phyloP scores from a whole-genome alignment of 306 rosid genomes.

The Cucurbita moschata region DNA sequence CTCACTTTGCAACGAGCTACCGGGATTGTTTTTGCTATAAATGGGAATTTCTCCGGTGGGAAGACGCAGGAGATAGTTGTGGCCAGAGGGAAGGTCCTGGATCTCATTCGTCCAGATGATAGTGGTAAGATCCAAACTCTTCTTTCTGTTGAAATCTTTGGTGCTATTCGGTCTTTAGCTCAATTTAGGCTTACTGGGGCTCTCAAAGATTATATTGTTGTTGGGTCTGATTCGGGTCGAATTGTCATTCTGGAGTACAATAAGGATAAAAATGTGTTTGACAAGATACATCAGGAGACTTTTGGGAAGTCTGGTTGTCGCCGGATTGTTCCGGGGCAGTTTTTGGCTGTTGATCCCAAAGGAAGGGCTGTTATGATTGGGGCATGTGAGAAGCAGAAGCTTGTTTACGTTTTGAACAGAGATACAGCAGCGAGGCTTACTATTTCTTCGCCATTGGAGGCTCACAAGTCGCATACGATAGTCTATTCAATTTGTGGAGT shows the following conservation, averaged over 20 bases:
- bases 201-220: constrained; percentile 74
- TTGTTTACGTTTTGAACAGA: constrained; percentile 81
- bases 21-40: constrained; percentile 78
- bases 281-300: constrained; percentile 84
- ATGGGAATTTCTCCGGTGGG: constrained; percentile 95
- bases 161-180: constrained; percentile 68
- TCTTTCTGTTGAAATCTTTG: constrained; percentile 89
- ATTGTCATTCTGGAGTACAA: constrained; percentile 83
- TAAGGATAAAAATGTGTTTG: constrained; percentile 71
- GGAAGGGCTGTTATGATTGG: constrained; percentile 97
- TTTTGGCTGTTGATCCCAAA: constrained; percentile 76
- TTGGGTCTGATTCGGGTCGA: constrained; percentile 87
- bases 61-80: constrained; percentile 81
- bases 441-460: constrained; percentile 83
- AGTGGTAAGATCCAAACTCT: constrained; percentile 80
- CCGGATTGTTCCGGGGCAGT: constrained; percentile 83
- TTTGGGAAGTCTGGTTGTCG: constrained; percentile 94
- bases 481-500: constrained; percentile 87
- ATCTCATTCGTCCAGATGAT: constrained; percentile 90
- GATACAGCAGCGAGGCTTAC: constrained; percentile 90
- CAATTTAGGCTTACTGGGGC: constrained; percentile 83
- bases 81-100: constrained; percentile 83
- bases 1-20: constrained; percentile 92
- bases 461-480: constrained; percentile 74
- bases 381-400: constrained; percentile 91